Evolutionary conservation across 495 filamentous ascomycete species (phyloP), one percentile per base, ranked within the genome.

Genomic region (Talaromyces borbonicus): DNA sequence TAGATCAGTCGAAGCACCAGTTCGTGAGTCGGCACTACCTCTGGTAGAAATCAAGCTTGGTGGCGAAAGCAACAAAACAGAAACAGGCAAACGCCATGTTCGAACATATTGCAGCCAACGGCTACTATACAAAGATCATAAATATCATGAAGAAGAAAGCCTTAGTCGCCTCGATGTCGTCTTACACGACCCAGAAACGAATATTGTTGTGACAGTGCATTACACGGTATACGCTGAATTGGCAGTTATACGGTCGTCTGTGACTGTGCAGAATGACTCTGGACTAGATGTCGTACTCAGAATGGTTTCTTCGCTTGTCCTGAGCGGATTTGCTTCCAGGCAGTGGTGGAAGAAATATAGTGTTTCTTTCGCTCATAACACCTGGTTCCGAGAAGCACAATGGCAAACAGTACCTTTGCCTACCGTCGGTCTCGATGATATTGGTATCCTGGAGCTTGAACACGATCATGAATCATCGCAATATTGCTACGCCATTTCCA

Each of bases 351-450:
- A 23, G 6, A 49, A 52, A 26, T 56, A 53, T 29, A 50, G 20
- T 1, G 25, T 58, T 1, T 53, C 47, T 1, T 30, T 46, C 3
- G 23, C 56, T 1, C 48, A 48, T 26, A 56, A 59, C 35, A 49
- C 53, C 15, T 59, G 56, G 56, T 59, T 59, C 41, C 37, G 56
- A 20, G 56, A 59, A 26, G 53, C 53, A 14, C 56, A 56, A 18
- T 59, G 56, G 56, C 43, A 48, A n/a, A 44, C 49, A 19, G 31
- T 41, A 11, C 26, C 27, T 15, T 39, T 59, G 8, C 53, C 53
- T 5, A 44, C 40, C 18, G 31, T 54, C 3, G 56, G 56, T 2
- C 23, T 59, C 8, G 56, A 59, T 40, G 45, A 54, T 26, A 49
- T 49, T 26, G 56, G 56, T 2, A 40, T 52, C 6, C 52, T 48